phyloP scores from a whole-genome alignment of 805 yeast genomes.

The Kazachstania taianensis region DNA sequence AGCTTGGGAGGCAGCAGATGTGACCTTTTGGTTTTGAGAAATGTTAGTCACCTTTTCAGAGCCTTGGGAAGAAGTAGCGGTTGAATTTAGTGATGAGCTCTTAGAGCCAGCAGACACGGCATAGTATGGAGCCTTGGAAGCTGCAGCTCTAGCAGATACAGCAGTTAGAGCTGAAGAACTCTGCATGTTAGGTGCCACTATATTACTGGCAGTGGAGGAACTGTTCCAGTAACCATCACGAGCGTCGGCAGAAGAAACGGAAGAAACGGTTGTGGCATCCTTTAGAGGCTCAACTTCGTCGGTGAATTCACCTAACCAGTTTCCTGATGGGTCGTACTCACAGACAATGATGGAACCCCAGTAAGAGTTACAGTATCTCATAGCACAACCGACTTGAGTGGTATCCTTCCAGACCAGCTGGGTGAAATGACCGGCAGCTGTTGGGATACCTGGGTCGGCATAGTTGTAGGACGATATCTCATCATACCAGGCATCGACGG shows the following conservation, averaged over 20 bases:
- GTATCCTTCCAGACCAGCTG: slow-evolving; percentile 63
- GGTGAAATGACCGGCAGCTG: slow-evolving; percentile 58
- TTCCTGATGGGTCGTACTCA: slow-evolving; percentile 68
- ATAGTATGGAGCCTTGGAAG: not conserved
- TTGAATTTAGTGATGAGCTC: not conserved
- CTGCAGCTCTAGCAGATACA: not conserved
- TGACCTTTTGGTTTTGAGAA: not conserved
- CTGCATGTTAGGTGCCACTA: not conserved
- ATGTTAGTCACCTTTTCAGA: not conserved
- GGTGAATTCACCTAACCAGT: slow-evolving; percentile 44
- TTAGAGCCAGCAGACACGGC: not conserved
- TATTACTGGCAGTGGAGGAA: too few species aligned
- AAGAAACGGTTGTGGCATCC: not conserved
- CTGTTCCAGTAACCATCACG: too few species aligned
- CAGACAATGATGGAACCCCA: slow-evolving; percentile 64
- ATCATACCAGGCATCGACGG: slow-evolving; percentile 64
- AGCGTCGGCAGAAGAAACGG: not conserved
- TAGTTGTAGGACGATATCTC: slow-evolving; percentile 51
- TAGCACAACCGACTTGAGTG: slow-evolving; percentile 59
- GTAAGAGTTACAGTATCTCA: slow-evolving; percentile 44
- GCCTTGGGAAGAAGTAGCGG: not conserved
- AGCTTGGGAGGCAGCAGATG: not conserved
- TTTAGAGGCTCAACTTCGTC: slow-evolving; percentile 22
- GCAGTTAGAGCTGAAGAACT: not conserved
- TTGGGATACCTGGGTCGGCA: slow-evolving; percentile 37